These are phyloP conservation scores for Aspergillus pseudotamarii DNA, from an alignment of 2,329 filamentous ascomycete genomes.

Conservation along the genomic window DNA sequence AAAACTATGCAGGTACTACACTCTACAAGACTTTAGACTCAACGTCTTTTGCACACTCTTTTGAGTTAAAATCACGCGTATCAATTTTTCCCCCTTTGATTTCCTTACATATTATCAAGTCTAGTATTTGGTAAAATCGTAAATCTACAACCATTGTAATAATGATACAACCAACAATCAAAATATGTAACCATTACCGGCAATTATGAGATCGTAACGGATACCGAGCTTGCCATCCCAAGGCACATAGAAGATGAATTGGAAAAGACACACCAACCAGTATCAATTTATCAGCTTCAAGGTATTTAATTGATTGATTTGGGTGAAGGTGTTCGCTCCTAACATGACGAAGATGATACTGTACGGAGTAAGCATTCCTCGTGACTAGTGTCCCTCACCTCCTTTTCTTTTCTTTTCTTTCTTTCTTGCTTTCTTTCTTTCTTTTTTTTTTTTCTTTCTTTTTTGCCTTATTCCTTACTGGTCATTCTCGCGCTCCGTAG, in stretches of 20 bases:
- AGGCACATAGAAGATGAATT: too few species aligned
- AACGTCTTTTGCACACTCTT: neutral
- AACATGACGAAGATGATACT: neutral
- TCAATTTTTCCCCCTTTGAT: neutral
- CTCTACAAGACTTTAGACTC: neutral
- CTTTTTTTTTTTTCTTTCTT: neutral
- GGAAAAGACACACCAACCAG: too few species aligned
- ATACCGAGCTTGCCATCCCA: neutral
- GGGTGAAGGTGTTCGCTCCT: neutral
- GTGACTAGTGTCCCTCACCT: neutral
- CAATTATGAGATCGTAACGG: neutral
- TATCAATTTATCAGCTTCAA: neutral
- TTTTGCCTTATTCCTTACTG: conserved; percentile 6
- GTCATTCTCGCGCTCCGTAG: conserved; percentile 7
- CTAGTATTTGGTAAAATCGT: neutral
- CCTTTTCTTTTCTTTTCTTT: neutral
- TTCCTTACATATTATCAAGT: neutral
- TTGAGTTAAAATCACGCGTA: neutral
- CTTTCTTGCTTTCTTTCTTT: neutral
- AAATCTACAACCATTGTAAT: neutral
- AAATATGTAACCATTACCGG: neutral
- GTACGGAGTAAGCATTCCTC: conserved; percentile 7
- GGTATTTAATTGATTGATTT: neutral
- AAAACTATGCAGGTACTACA: neutral
- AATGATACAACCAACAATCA: neutral